Percentiles rank a stretch among this genome's conserved stretches.
These are phyloP conservation scores for Pseudocercospora fuligena DNA, from an alignment of 2,329 filamentous ascomycete genomes.

Conservation along the genomic window DNA sequence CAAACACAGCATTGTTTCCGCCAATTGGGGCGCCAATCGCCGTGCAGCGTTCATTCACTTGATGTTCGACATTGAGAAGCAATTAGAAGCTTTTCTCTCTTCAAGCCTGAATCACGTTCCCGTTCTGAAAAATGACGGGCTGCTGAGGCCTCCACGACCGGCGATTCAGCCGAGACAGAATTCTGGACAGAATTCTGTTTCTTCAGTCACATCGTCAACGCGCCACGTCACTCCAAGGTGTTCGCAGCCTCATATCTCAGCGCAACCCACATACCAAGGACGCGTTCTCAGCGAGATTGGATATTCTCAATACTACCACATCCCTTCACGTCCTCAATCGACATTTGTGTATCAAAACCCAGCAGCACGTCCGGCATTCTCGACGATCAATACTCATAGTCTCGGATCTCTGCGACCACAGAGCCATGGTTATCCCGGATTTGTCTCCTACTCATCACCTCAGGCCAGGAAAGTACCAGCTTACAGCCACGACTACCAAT, in stretches of 20 bases:
- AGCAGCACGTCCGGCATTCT: background rate
- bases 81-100: constrained; percentile 12
- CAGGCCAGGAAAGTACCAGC: background rate
- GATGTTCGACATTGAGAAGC: constrained; percentile 18
- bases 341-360: background rate
- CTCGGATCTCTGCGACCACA: background rate
- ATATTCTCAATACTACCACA: background rate
- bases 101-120: constrained; percentile 6
- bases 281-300: background rate
- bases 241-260: background rate
- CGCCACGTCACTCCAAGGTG: background rate
- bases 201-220: background rate
- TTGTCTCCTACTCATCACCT: background rate
- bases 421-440: background rate
- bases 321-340: background rate
- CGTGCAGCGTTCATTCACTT: constrained; percentile 19
- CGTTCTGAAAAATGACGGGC: background rate
- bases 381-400: background rate
- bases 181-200: background rate
- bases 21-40: background rate
- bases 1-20: constrained; percentile 12
- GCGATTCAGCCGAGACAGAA: background rate
- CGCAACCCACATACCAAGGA: background rate
- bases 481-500: constrained; percentile 2
- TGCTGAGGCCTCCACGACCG: background rate